Evolutionary conservation across 495 filamentous ascomycete species (phyloP).

Genomic region (Glarea lozoyensis): DNA sequence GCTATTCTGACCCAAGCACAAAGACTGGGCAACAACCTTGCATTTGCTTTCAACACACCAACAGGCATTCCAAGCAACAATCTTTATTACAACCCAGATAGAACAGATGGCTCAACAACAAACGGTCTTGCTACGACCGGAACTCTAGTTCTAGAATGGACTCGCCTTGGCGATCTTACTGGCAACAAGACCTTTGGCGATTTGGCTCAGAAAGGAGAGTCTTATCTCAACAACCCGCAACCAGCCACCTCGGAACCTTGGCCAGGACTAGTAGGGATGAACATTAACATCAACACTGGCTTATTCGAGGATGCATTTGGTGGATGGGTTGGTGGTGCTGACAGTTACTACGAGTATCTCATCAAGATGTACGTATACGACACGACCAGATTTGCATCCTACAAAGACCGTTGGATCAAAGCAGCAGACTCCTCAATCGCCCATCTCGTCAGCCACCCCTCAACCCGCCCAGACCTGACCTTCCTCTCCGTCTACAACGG

Average conservation of each 20-base stretch:
- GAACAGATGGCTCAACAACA: slow-evolving; percentile 33
- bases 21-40: slow-evolving; percentile 61
- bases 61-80: slow-evolving; percentile 71
- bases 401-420: slow-evolving; percentile 65
- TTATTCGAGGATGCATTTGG: slow-evolving; percentile 56
- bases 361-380: slow-evolving; percentile 93
- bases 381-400: slow-evolving; percentile 48
- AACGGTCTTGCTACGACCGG: slow-evolving; percentile 68
- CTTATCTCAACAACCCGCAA: slow-evolving; percentile 58
- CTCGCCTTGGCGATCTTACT: slow-evolving; percentile 68
- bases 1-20: slow-evolving; percentile 56
- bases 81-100: slow-evolving; percentile 44
- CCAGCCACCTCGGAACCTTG: slow-evolving; percentile 60
- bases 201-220: slow-evolving; percentile 60
- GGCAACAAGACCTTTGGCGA: slow-evolving; percentile 55
- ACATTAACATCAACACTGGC: slow-evolving; percentile 56
- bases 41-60: slow-evolving; percentile 68
- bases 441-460: slow-evolving; percentile 65
- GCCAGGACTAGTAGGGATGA: slow-evolving; percentile 66
- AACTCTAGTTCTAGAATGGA: slow-evolving; percentile 79
- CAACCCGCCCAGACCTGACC: slow-evolving; percentile 59
- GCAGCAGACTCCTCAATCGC: slow-evolving; percentile 72
- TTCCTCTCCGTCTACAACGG: slow-evolving; percentile 61
- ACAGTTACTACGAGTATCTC: slow-evolving; percentile 87
- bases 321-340: slow-evolving; percentile 73